A percentile compares a stretch with the other conserved stretches of the same genome.
These are phyloP conservation scores for Phtheirospermum japonicum DNA, from an alignment of 257 asterid genomes.

Conservation along the genomic window DNA sequence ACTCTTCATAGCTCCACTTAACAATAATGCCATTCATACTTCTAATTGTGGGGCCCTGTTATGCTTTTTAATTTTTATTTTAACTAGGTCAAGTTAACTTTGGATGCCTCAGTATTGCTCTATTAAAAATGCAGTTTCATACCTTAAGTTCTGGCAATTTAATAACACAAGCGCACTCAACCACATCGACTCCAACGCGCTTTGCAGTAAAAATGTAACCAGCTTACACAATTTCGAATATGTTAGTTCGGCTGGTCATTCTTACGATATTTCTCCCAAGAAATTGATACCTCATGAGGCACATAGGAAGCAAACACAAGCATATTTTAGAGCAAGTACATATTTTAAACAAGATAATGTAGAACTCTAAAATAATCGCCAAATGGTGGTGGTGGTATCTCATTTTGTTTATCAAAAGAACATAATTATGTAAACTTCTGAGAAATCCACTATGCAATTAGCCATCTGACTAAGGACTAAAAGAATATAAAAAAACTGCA, in stretches of 20 bases:
- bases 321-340: no score
- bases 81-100: no score
- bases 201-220: conserved; percentile 44
- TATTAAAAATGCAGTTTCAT: conserved; percentile 25
- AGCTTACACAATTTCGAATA: conserved; percentile 24
- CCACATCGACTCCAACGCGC: conserved; percentile 75
- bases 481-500: neutral
- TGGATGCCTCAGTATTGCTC: neutral
- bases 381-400: no score
- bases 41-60: neutral
- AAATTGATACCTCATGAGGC: neutral
- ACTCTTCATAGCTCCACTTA: no score
- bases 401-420: no score
- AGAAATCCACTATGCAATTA: neutral
- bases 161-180: conserved; percentile 87
- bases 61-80: no score
- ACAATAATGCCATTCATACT: no score
- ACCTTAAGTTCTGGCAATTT: conserved; percentile 87
- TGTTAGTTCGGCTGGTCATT: neutral
- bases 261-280: neutral
- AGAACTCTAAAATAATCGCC: no score
- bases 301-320: no score
- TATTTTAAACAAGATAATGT: no score
- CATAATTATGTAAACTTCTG: neutral
- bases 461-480: neutral